Evolutionary conservation across 164 flowering plant species (phyloP), one percentile per base, ranked within the genome.

Genomic region (Echeveria elegans): DNA sequence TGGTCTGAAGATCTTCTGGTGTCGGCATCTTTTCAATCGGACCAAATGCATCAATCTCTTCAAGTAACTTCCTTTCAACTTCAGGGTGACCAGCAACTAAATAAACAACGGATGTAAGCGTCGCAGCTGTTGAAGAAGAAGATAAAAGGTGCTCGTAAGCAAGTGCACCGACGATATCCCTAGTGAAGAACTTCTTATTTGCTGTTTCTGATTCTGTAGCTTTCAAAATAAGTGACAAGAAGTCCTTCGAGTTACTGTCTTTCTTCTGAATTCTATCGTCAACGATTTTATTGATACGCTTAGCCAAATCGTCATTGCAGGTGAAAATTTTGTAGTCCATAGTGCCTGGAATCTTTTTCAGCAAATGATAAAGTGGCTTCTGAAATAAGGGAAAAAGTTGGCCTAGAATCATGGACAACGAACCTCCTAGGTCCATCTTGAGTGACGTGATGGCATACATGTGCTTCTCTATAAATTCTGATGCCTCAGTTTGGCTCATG

Each of bases 391-490:
- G 97, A 21, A 83, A 40, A 14, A 95, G 82, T 26, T 88, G 67
- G 24, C 99, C 99, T 10, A 90, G 64, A 41, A 95, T 78, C 72
- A 86, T 84, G 0, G 97, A 89, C 66, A 87, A 74, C 0, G 99
- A 88, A n/a, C 90, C 97, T 0, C 93, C 77, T 19, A 92, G 76
- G 74, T 95, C 97, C 97, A 95, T 89, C 75, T 92, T 95, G 8
- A 95, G 86, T 50, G 80, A 77, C 16, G 96, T 87, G 23, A 96
- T 89, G 61, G 97, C 84, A 78, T 89, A 88, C 30, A 88, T 79
- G 63, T 92, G 99, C 50, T 89, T 81, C 32, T 83, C 85, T 48
- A 95, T 81, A 82, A 95, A 89, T 19, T 82, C 87, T 5, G 84
- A 70, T 6, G 82, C 86, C 67, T 82, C 85, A 14, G 56, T 70